phyloP scores from a whole-genome alignment of 495 filamentous ascomycete species.

The Neurospora tetrasperma region DNA sequence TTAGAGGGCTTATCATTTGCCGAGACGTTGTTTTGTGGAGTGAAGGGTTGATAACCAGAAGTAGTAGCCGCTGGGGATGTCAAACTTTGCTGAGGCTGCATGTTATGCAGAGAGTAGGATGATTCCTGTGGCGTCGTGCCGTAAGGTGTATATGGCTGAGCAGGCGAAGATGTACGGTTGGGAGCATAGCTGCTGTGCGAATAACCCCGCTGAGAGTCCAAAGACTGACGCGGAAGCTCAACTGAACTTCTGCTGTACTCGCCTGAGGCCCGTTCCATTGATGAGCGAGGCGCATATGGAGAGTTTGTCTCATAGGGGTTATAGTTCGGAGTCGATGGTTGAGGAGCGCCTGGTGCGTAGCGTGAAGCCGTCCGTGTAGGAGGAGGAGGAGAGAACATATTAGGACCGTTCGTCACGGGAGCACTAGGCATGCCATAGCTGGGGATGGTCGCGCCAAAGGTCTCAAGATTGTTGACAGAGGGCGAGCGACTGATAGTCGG shows the following conservation, averaged over 20 bases:
- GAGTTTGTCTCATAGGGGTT: slow-evolving; percentile 29
- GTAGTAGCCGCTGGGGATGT: slow-evolving; percentile 1
- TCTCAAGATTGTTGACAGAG: slow-evolving; percentile 69
- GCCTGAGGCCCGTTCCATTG: slow-evolving; percentile 35
- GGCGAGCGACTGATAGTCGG: slow-evolving; percentile 74
- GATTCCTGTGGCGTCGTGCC: neutral
- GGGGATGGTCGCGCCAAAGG: slow-evolving; percentile 33
- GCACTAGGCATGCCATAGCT: slow-evolving; percentile 23
- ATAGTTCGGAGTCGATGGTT: slow-evolving; percentile 16
- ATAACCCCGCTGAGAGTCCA: slow-evolving; percentile 30
- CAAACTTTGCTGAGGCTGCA: slow-evolving; percentile 3
- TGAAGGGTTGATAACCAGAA: slow-evolving; percentile 19
- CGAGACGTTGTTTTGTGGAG: neutral
- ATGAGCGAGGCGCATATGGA: slow-evolving; percentile 32
- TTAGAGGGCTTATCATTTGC: slow-evolving; percentile 2
- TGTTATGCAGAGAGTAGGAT: neutral
- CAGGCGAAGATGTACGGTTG: slow-evolving; percentile 15
- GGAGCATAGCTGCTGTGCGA: slow-evolving; percentile 23
- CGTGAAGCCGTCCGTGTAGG: slow-evolving; percentile 42
- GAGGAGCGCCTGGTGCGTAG: slow-evolving; percentile 47
- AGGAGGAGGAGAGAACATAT: slow-evolving; percentile 20
- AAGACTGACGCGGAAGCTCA: slow-evolving; percentile 33
- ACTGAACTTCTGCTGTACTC: slow-evolving; percentile 33
- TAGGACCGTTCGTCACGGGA: slow-evolving; percentile 22
- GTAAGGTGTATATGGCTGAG: slow-evolving; percentile 6